Base-by-base conservation (phyloP, 2,329 filamentous ascomycete genomes). In the Pestalotiopsis sp. region DNA sequence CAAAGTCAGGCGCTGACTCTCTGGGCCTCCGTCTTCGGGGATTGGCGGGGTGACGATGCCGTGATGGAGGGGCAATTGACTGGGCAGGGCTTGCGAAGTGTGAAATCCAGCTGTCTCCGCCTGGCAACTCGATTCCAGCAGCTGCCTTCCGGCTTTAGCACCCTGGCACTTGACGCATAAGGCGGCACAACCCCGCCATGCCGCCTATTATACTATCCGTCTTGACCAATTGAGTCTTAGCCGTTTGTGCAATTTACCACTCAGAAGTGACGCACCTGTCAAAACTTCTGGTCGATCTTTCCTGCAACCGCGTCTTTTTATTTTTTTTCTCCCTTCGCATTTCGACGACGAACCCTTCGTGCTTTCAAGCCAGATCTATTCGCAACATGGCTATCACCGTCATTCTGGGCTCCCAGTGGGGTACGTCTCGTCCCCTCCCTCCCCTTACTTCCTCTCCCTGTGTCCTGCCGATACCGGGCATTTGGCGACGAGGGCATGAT, bases 391-490 rank as follows among this genome's bases (percentile, higher is more conserved):
- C 62, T 17, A 65, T 68, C 67, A 61, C 25, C 14, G 20, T 65
- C 25, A 66, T 65, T 61, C 62, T 68, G 31, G 67, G 67, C 38
- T 66, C 67, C 67, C 67, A 68, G 66, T 68, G 67, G 67, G 67
- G 67, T 68, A 66, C 38, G 62, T 56, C 58, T 39, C 52, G 49
- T 56, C 62, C 62, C 56, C 38, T 65, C n/a, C 39, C 62, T 52
- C 62, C 9, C 61, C 20, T 63, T 36, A 13, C 38, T 49, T 61
- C 62, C 20, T 41, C 67, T 31, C 57, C 49, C 52, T 23, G 41
- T 65, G n/a, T 20, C 7, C 36, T 20, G 23, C 38, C 27, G 39
- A 63, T 63, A 63, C 61, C 61, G 61, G 61, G 61, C 31, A 38
- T 14, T 31, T 12, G 27, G 27, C 23, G 27, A 17, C 20, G 36